Evolutionary conservation across 1,139 yeast species (phyloP).

Genomic region (Taphrina confusa): DNA sequence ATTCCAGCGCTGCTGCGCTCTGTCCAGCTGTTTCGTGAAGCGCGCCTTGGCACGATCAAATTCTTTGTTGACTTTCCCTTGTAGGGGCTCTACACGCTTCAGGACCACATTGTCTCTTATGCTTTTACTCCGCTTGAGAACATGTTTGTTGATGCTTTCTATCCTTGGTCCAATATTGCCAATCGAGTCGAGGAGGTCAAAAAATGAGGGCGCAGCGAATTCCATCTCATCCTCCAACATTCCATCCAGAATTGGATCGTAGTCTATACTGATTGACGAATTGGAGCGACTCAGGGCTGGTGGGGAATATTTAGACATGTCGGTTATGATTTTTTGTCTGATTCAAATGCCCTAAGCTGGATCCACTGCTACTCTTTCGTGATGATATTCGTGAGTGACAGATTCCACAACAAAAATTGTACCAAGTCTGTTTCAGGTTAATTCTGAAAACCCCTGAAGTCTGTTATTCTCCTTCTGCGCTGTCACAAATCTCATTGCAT

Average conservation of each 20-base stretch:
- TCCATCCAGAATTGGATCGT: slow-evolving; percentile 33
- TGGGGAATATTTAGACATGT: slow-evolving; percentile 17
- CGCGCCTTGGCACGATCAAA: slow-evolving; percentile 44
- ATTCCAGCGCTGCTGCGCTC: slow-evolving; percentile 60
- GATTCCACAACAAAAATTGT: too few species aligned
- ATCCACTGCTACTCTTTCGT: too few species aligned
- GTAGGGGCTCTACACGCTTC: slow-evolving; percentile 30
- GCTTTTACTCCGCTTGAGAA: slow-evolving; percentile 25
- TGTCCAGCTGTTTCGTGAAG: slow-evolving; percentile 51
- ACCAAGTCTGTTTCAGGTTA: too few species aligned
- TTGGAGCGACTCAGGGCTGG: slow-evolving; percentile 25
- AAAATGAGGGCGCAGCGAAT: slow-evolving; percentile 20
- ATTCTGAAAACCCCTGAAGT: too few species aligned
- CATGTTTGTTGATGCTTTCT: slow-evolving; percentile 25
- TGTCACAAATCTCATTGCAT: too few species aligned
- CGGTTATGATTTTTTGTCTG: too few species aligned
- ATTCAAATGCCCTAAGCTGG: too few species aligned
- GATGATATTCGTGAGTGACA: too few species aligned
- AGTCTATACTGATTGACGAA: slow-evolving; percentile 20
- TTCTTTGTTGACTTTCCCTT: slow-evolving; percentile 42
- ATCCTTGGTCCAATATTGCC: slow-evolving; percentile 31
- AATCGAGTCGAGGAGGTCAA: slow-evolving; percentile 28
- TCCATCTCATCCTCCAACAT: slow-evolving; percentile 34
- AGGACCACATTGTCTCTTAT: slow-evolving; percentile 20
- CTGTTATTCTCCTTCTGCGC: too few species aligned